Conservation (phyloP, 306 rosid species). For the Ormosia emarginata region DNA sequence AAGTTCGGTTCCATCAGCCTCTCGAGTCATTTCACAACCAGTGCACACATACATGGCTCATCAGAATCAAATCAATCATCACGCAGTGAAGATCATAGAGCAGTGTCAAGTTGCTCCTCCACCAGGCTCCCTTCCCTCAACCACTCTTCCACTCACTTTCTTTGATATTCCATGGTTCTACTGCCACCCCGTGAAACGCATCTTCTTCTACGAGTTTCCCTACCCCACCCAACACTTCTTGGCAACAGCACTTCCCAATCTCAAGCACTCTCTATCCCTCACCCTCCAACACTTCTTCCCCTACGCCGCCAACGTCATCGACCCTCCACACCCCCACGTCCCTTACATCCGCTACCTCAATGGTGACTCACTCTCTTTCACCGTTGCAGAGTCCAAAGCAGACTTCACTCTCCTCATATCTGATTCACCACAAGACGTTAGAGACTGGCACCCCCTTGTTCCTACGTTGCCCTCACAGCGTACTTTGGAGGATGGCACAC, state of each 20-base stretch:
- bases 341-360: slow-evolving; percentile 24
- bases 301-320: slow-evolving; percentile 12
- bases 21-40: not conserved
- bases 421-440: slow-evolving; percentile 1
- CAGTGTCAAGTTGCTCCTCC: slow-evolving; percentile 28
- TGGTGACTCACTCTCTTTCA: slow-evolving; percentile 9
- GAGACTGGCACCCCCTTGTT: slow-evolving; percentile 17
- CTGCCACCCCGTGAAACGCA: slow-evolving; percentile 11
- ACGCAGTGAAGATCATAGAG: not conserved
- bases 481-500: not conserved
- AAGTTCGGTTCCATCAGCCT: not conserved
- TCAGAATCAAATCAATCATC: not conserved
- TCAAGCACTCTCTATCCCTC: slow-evolving; percentile 41
- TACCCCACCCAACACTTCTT: slow-evolving; percentile 19
- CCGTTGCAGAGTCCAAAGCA: not conserved
- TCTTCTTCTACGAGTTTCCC: slow-evolving; percentile 36
- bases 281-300: slow-evolving; percentile 46
- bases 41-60: not conserved
- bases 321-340: slow-evolving; percentile 12
- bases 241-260: slow-evolving; percentile 28
- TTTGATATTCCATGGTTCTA: slow-evolving; percentile 37
- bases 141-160: slow-evolving; percentile 37
- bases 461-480: not conserved
- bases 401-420: slow-evolving; percentile 7
- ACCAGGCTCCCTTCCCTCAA: slow-evolving; percentile 8